phyloP scores from a whole-genome alignment of 2,329 filamentous ascomycete species.

The Ceratocystis colombiana region DNA sequence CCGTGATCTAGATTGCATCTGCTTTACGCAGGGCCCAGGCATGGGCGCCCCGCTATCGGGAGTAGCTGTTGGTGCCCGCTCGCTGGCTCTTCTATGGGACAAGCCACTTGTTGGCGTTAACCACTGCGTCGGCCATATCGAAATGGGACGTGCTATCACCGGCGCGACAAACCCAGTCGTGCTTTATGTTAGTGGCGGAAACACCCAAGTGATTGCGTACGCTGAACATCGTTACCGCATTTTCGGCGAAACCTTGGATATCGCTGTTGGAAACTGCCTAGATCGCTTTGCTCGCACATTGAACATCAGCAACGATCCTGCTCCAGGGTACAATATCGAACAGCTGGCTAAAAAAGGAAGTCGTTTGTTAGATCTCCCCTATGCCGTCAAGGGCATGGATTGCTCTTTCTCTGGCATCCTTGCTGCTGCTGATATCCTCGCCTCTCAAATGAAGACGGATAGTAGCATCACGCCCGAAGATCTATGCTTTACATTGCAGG shows the following conservation, averaged over 20 bases:
- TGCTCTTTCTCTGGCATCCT: constrained; percentile 92
- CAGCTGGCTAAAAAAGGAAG: constrained; percentile 70
- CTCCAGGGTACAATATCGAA: constrained; percentile 96
- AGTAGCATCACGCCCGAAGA: constrained; percentile 65
- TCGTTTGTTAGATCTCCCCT: constrained; percentile 75
- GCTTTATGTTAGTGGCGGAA: constrained; percentile 88
- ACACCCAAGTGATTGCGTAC: constrained; percentile 97
- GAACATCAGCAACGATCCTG: constrained; percentile 86
- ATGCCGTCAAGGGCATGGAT: constrained; percentile 98
- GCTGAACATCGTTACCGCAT: constrained; percentile 90
- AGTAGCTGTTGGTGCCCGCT: constrained; percentile 76
- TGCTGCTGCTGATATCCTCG: constrained; percentile 69
- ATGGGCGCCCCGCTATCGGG: constrained; percentile 90
- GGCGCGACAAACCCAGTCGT: constrained; percentile 86
- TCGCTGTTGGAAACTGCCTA: constrained; percentile 93
- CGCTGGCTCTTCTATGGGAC: constrained; percentile 71
- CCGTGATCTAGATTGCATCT: constrained; percentile 74
- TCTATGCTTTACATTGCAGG: constrained; percentile 87
- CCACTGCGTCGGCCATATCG: constrained; percentile 96
- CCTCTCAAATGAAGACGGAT: constrained; percentile 50
- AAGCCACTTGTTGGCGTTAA: constrained; percentile 91
- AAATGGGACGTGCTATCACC: constrained; percentile 93
- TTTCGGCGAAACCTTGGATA: constrained; percentile 94
- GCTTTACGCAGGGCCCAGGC: constrained; percentile 89
- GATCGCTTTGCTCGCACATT: constrained; percentile 91